A percentile compares a stretch with the other conserved stretches of the same genome.
Conservation (phyloP, 306 rosid genomes). For the Canavalia gladiata region DNA sequence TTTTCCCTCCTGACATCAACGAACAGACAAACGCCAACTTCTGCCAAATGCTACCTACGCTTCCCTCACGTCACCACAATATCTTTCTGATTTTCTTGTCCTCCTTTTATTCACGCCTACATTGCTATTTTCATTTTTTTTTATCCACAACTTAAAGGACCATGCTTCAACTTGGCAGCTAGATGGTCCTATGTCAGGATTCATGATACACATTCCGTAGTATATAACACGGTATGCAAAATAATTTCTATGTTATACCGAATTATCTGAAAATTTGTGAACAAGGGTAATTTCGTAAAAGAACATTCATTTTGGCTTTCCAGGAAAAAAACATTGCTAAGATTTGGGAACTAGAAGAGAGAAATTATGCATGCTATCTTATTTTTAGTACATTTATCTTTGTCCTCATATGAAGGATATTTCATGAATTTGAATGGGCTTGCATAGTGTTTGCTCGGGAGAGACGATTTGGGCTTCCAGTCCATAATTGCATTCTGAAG, state of each 20-base stretch:
- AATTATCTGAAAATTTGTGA: neutral
- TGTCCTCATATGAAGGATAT: neutral
- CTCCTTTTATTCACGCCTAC: neutral
- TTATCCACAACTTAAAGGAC: neutral
- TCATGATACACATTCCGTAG: neutral
- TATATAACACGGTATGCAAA: neutral
- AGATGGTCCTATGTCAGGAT: neutral
- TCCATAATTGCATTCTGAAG: neutral
- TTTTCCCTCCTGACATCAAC: constrained; percentile 30
- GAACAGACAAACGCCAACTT: constrained; percentile 30
- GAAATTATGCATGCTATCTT: neutral
- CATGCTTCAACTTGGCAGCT: neutral
- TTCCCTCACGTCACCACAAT: constrained; percentile 7
- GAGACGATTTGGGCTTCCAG: neutral
- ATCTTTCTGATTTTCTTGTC: constrained; percentile 28
- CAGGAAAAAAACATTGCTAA: too few relatives aligned
- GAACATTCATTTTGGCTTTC: too few relatives aligned
- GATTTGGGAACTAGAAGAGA: neutral
- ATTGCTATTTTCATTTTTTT: neutral
- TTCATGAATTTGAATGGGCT: neutral
- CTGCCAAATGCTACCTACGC: constrained; percentile 24
- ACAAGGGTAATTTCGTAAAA: neutral
- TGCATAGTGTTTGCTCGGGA: neutral
- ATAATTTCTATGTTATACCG: neutral
- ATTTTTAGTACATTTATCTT: neutral